Base-by-base conservation (phyloP, 352 stramenopile genomes). In the Globisporangium heterothallicum region DNA sequence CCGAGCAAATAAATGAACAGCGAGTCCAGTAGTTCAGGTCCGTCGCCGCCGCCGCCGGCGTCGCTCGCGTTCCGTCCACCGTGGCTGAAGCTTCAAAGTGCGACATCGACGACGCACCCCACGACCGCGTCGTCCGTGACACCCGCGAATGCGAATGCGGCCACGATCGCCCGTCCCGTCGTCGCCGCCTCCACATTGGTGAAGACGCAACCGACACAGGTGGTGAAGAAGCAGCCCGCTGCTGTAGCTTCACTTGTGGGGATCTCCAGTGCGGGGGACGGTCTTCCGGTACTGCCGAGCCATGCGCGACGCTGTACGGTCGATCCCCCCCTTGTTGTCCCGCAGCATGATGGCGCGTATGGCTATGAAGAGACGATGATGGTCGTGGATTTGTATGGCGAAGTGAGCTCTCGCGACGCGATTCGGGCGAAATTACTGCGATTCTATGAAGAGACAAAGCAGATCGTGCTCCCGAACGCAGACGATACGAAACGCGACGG, bases 341-440 rank as follows among this genome's bases (percentile, higher is more conserved):
- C 6, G 1, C 4, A 18, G 14, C 2, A 38, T 18, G 32, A 16
- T 16, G 32, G n/a, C 6, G 32, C 32, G 10, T 16, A 16, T 38
- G 32, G 32, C 32, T 3, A 42, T 14, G 29, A 29, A 16, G 27
- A 30, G 2, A 6, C 21, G 29, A n/a, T 24, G 2, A 26, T 12
- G 16, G 40, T 61, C 25, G 50, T 77, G 21, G 49, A 65, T 21
- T 45, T 59, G 44, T 72, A 77, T 41, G 72, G 68, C 25, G 25
- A 62, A 4, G 47, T 56, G 21, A 44, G 46, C 47, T 45, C 63
- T 14, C 64, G 67, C 62, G 61, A 46, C 21, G 29, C 27, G n/a
- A 32, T 88, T n/a, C 77, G 77, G 42, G 38, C 27, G 22, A 49
- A 74, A 46, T 64, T 91, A 9, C 24, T 72, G 44, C 42, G 47